Percentiles rank a stretch among this genome's conserved stretches.
Evolutionary conservation across 768 basidiomycete species (phyloP).

Genomic region (Russula vinacea): DNA sequence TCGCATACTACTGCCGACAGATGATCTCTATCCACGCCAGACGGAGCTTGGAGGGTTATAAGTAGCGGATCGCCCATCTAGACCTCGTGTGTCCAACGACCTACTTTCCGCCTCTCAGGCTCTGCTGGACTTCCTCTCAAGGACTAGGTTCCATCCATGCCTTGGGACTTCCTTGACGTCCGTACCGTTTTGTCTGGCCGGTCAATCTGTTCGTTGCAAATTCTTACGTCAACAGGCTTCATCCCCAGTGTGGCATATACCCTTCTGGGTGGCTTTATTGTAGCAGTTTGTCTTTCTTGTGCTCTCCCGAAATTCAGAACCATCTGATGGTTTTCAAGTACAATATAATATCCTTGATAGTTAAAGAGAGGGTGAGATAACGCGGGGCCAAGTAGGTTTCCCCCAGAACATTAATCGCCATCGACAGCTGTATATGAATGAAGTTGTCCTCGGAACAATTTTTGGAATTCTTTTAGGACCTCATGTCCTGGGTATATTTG

Average conservation of each 20-base stretch:
- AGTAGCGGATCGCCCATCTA: too few relatives aligned
- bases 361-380: constrained; percentile 67
- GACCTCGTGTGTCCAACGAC: not conserved
- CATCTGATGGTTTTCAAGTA: constrained; percentile 50
- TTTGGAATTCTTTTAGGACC: constrained; percentile 69
- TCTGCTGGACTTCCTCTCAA: not conserved
- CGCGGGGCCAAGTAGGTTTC: not conserved
- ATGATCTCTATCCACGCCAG: too few relatives aligned
- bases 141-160: constrained; percentile 9
- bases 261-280: constrained; percentile 56
- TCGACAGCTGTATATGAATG: constrained; percentile 76
- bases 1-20: too few relatives aligned
- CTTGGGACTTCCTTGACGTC: constrained; percentile 27
- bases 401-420: not conserved
- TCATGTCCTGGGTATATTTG: constrained; percentile 63
- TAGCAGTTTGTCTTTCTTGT: constrained; percentile 40
- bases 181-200: constrained; percentile 9
- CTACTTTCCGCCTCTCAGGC: not conserved
- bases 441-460: constrained; percentile 86
- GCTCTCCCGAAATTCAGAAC: not conserved
- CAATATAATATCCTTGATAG: constrained; percentile 75
- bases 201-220: constrained; percentile 32
- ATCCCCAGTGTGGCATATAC: constrained; percentile 55
- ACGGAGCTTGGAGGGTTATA: too few relatives aligned
- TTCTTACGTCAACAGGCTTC: constrained; percentile 46